Conservation (phyloP, 2,329 filamentous ascomycete genomes). For the Pestalotiopsis sp. region DNA sequence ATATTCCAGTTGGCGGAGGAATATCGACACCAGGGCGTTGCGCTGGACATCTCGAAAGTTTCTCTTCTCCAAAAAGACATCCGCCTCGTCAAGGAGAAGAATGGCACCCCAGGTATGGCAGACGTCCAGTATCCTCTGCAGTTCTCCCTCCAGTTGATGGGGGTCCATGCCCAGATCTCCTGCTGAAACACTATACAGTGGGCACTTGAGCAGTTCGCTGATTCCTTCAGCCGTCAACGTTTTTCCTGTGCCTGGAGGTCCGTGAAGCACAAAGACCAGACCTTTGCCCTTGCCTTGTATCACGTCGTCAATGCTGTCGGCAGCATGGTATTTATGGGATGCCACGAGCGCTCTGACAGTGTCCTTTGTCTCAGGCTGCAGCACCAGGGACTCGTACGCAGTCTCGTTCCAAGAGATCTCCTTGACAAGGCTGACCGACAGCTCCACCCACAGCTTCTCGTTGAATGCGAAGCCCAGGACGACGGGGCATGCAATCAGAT, state of each 20-base stretch:
- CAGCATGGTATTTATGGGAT: slow-evolving; percentile 79
- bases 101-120: slow-evolving; percentile 87
- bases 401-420: slow-evolving; percentile 84
- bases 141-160: slow-evolving; percentile 69
- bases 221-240: slow-evolving; percentile 87
- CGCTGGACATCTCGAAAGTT: slow-evolving; percentile 82
- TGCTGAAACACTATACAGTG: slow-evolving; percentile 80
- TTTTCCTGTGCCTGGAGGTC: slow-evolving; percentile 85
- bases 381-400: slow-evolving; percentile 80
- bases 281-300: slow-evolving; percentile 86
- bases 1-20: slow-evolving; percentile 84
- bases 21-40: slow-evolving; percentile 85
- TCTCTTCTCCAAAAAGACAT: slow-evolving; percentile 82
- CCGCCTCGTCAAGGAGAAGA: slow-evolving; percentile 81
- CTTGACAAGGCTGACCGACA: slow-evolving; percentile 75
- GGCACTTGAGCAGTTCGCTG: slow-evolving; percentile 78
- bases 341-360: slow-evolving; percentile 82
- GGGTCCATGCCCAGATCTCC: slow-evolving; percentile 83
- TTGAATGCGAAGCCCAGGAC: slow-evolving; percentile 86
- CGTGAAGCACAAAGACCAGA: slow-evolving; percentile 80
- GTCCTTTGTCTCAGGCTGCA: slow-evolving; percentile 62
- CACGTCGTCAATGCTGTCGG: slow-evolving; percentile 80
- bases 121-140: slow-evolving; percentile 84
- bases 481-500: slow-evolving; percentile 80
- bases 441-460: slow-evolving; percentile 90